These are phyloP conservation scores for Jaltomata sinuosa DNA, from an alignment of 257 asterid genomes.

Conservation along the genomic window DNA sequence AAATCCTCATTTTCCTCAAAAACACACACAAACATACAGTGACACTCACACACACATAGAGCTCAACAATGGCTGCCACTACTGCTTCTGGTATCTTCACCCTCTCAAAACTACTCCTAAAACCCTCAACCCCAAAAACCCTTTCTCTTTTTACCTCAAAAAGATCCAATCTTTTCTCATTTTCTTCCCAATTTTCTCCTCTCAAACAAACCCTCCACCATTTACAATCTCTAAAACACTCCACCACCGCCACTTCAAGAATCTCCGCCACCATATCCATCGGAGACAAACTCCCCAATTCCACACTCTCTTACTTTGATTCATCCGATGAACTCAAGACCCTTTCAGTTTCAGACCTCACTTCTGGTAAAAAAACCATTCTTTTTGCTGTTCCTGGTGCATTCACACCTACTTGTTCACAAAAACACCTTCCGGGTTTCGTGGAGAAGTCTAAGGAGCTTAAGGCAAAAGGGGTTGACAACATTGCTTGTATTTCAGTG, in stretches of 20 bases:
- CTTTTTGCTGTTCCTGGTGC: too few relatives aligned
- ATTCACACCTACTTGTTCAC: too few relatives aligned
- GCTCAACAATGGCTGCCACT: constrained; percentile 28
- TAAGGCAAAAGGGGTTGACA: too few relatives aligned
- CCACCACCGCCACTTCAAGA: too few relatives aligned
- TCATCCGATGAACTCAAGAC: constrained; percentile 80
- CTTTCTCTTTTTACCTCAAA: constrained; percentile 17
- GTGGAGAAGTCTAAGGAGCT: too few relatives aligned
- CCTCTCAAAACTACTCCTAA: constrained; percentile 47
- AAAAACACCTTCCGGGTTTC: too few relatives aligned
- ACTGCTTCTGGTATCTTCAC: constrained; percentile 39
- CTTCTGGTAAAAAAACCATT: constrained; percentile 54
- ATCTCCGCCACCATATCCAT: too few relatives aligned
- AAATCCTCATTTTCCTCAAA: background rate
- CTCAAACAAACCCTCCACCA: too few relatives aligned
- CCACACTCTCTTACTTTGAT: constrained; percentile 76
- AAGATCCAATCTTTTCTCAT: constrained; percentile 9
- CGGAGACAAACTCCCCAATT: constrained; percentile 77
- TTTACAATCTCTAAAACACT: too few relatives aligned
- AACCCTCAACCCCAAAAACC: constrained; percentile 23
- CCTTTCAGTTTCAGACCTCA: constrained; percentile 62
- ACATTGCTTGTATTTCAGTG: constrained; percentile 83
- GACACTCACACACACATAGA: too few relatives aligned
- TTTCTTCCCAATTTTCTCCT: constrained; percentile 17
- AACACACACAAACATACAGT: background rate